Evolutionary conservation across 257 asterid species (phyloP).

Genomic region (Solanum neorickii): DNA sequence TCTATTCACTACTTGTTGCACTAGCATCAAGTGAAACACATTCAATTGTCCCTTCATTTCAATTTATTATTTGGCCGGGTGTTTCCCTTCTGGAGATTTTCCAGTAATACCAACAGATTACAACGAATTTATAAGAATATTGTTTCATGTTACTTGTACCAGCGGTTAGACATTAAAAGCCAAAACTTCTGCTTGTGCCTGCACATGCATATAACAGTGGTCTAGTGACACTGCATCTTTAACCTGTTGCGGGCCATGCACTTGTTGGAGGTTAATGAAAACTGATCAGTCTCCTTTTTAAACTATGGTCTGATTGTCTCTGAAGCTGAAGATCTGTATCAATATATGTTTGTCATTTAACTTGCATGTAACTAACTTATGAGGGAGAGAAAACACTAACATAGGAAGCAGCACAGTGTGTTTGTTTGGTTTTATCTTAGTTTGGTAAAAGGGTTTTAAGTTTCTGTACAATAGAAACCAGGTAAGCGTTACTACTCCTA

Average conservation of each 20-base stretch:
- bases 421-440: background rate
- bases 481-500: background rate
- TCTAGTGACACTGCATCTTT: background rate
- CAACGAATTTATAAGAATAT: background rate
- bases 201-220: background rate
- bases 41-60: background rate
- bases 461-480: background rate
- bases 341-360: background rate
- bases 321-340: background rate
- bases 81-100: background rate
- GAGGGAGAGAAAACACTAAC: background rate
- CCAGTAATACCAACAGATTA: background rate
- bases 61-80: background rate
- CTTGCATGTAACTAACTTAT: background rate
- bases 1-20: background rate
- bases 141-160: background rate
- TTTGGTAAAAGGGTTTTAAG: background rate
- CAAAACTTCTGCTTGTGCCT: background rate
- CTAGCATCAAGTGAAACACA: background rate
- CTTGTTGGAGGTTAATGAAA: background rate
- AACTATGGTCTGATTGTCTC: background rate
- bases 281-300: background rate
- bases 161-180: background rate
- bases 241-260: background rate
- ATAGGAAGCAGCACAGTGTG: background rate